Evolutionary conservation across 345 rosid genomes (phyloP).

Genomic region (Passiflora organensis): DNA sequence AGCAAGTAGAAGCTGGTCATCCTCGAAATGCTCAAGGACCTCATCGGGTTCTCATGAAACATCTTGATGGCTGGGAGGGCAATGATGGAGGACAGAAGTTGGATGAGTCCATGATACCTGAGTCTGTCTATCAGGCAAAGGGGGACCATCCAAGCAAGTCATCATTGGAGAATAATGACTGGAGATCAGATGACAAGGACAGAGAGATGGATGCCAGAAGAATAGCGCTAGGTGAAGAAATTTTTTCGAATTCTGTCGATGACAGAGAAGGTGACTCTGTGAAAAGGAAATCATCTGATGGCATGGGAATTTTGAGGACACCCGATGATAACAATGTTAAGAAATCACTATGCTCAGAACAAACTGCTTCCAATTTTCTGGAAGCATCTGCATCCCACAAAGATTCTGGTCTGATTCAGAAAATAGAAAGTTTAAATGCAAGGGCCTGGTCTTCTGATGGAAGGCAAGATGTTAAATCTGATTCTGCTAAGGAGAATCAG

Average conservation of each 20-base stretch:
- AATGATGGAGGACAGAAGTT: constrained; percentile 43
- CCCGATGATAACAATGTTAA: too few relatives aligned
- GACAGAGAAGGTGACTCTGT: too few relatives aligned
- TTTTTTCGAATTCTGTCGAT: constrained; percentile 20
- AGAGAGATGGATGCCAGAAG: constrained; percentile 31
- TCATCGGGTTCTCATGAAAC: constrained; percentile 72
- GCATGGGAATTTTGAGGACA: too few relatives aligned
- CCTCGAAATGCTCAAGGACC: constrained; percentile 50
- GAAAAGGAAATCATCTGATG: too few relatives aligned
- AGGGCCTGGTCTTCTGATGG: too few relatives aligned
- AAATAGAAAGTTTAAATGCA: too few relatives aligned
- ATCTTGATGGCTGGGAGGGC: constrained; percentile 59
- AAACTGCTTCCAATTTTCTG: too few relatives aligned
- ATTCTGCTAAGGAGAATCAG: too few relatives aligned
- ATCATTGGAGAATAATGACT: constrained; percentile 35
- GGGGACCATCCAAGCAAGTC: constrained; percentile 34
- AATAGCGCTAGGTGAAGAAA: constrained; percentile 26
- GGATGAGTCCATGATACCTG: constrained; percentile 35
- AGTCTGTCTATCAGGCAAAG: constrained; percentile 36
- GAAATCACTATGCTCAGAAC: too few relatives aligned
- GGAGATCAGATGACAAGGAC: constrained; percentile 37
- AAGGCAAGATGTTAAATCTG: too few relatives aligned
- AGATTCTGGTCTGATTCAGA: too few relatives aligned
- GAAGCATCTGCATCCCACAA: too few relatives aligned
- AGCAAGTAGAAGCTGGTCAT: constrained; percentile 52